phyloP scores from a whole-genome alignment of 768 basidiomycete species.

The Crucibulum laeve region DNA sequence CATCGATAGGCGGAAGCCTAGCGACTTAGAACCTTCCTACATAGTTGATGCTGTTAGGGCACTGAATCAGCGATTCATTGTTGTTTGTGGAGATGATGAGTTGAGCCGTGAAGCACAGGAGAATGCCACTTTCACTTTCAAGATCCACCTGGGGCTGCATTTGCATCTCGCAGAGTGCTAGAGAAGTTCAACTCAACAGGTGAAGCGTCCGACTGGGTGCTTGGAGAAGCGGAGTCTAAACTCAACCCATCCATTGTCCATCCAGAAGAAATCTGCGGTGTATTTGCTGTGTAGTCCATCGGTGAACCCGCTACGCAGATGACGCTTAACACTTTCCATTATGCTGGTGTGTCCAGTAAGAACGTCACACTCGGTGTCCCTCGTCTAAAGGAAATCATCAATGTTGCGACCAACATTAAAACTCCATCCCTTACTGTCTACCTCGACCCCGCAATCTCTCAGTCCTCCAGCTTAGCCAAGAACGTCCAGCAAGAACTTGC shows the following conservation, averaged over 20 bases:
- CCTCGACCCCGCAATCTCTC: constrained; percentile 66
- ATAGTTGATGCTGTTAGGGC: constrained; percentile 77
- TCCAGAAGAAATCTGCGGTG: constrained; percentile 99
- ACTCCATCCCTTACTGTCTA: constrained; percentile 96
- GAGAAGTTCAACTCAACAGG: constrained; percentile 84
- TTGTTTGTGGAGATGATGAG: constrained; percentile 82
- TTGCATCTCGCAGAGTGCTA: constrained; percentile 82
- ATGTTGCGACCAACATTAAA: constrained; percentile 97
- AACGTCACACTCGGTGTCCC: constrained; percentile 99
- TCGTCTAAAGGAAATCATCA: constrained; percentile 98
- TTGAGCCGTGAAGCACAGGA: constrained; percentile 75
- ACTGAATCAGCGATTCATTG: constrained; percentile 70
- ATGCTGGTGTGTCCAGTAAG: constrained; percentile 99
- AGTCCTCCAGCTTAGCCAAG: constrained; percentile 65
- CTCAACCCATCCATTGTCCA: constrained; percentile 92
- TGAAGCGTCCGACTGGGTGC: constrained; percentile 97
- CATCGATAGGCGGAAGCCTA: constrained; percentile 89
- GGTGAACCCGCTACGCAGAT: constrained; percentile 99
- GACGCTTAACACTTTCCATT: constrained; percentile 99
- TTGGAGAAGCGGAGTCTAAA: constrained; percentile 93
- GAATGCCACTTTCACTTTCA: constrained; percentile 89
- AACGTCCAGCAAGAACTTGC: constrained; percentile 90
- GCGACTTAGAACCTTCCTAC: constrained; percentile 84
- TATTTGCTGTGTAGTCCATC: constrained; percentile 95
- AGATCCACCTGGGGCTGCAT: constrained; percentile 89